A percentile compares a stretch with the other conserved stretches of the same genome.
phyloP scores from a whole-genome alignment of 306 rosid species.

The Datisca glomerata region DNA sequence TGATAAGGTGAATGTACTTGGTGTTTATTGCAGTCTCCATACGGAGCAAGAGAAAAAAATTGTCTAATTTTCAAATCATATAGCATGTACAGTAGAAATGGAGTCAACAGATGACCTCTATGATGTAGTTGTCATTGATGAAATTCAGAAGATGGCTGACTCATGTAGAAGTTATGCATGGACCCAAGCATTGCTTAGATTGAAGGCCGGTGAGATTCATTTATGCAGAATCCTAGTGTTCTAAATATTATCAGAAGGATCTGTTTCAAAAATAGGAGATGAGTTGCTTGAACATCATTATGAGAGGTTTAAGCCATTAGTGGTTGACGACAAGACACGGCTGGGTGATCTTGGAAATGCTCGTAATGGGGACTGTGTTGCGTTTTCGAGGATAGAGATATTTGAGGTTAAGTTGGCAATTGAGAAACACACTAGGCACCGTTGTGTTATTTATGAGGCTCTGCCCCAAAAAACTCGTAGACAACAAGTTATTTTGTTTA shows the following conservation, averaged over 20 bases:
- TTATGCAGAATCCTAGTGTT: slow-evolving; percentile 80
- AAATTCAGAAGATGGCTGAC: slow-evolving; percentile 87
- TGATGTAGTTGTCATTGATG: slow-evolving; percentile 83
- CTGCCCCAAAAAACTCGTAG: slow-evolving; percentile 90
- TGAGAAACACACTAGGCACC: slow-evolving; percentile 65
- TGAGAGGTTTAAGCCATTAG: slow-evolving; percentile 85
- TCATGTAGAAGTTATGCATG: slow-evolving; percentile 67
- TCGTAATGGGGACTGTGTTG: slow-evolving; percentile 90
- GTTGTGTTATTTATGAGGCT: slow-evolving; percentile 84
- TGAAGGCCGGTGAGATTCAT: slow-evolving; percentile 90
- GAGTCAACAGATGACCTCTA: slow-evolving; percentile 64
- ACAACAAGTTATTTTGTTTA: slow-evolving; percentile 77
- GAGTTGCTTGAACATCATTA: slow-evolving; percentile 63
- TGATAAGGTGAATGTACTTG: slow-evolving; percentile 76
- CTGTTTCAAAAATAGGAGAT: slow-evolving; percentile 72
- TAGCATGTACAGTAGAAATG: slow-evolving; percentile 90
- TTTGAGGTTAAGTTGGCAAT: slow-evolving; percentile 81
- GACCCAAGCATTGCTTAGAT: slow-evolving; percentile 85
- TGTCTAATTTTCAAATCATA: slow-evolving; percentile 68
- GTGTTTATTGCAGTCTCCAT: slow-evolving; percentile 69
- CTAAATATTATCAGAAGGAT: slow-evolving; percentile 52
- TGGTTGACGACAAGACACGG: slow-evolving; percentile 84
- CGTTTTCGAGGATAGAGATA: slow-evolving; percentile 91
- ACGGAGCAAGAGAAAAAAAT: slow-evolving; percentile 82
- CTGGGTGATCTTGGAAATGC: slow-evolving; percentile 66